A percentile compares a stretch with the other conserved stretches of the same genome.
Evolutionary conservation across 2,329 filamentous ascomycete species (phyloP).

Genomic region (Thyridium curvatum): DNA sequence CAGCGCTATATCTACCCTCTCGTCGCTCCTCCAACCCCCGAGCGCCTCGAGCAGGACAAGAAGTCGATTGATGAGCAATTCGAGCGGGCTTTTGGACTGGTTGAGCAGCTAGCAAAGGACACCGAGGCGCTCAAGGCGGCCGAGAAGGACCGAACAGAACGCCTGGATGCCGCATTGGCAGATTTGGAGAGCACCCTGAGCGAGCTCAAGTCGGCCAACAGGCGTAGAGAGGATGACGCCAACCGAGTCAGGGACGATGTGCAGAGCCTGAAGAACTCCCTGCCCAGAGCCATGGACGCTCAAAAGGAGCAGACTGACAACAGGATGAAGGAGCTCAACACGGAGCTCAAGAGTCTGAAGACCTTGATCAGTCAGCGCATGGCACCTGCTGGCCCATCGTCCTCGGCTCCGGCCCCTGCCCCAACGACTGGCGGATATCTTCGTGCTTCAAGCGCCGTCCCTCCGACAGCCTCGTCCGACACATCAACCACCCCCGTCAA

Average conservation of each 20-base stretch:
- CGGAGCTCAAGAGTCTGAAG: constrained; percentile 88
- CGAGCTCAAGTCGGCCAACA: constrained; percentile 75
- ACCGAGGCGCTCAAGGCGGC: constrained; percentile 82
- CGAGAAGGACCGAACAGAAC: constrained; percentile 77
- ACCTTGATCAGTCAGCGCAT: constrained; percentile 67
- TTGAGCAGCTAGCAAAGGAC: constrained; percentile 88
- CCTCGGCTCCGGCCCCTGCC: constrained; percentile 25
- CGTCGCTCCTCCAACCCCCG: constrained; percentile 87
- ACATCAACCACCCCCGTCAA: constrained; percentile 15
- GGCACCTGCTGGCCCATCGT: constrained; percentile 25
- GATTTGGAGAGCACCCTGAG: constrained; percentile 80
- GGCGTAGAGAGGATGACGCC: constrained; percentile 80
- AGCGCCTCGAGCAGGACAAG: constrained; percentile 92
- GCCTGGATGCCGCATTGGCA: constrained; percentile 71
- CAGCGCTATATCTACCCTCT: constrained; percentile 87
- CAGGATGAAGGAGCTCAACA: constrained; percentile 76
- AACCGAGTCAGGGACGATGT: constrained; percentile 84
- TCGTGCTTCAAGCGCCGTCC: constrained; percentile 14
- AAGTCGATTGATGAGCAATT: constrained; percentile 88
- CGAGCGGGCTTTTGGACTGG: constrained; percentile 80
- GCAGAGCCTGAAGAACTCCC: constrained; percentile 70
- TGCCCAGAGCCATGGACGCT: constrained; percentile 82
- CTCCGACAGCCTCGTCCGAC: no score
- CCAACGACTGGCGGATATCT: constrained; percentile 19
- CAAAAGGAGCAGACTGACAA: constrained; percentile 80